Evolutionary conservation across 768 basidiomycete genomes (phyloP).

Genomic region (Xerocomus brunneocitrinus): DNA sequence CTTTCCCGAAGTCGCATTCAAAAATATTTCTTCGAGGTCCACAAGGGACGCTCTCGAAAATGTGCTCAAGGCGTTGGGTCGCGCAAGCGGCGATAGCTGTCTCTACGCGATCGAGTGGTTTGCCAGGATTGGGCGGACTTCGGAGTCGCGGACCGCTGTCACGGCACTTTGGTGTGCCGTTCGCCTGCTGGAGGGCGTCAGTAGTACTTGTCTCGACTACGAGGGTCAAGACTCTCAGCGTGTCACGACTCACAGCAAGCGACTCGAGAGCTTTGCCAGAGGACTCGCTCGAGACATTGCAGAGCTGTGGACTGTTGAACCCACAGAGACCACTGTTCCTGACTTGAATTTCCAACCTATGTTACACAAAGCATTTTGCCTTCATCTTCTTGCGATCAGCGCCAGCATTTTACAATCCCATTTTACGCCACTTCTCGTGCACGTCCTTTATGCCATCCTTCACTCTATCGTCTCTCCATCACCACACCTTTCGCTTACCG

Average conservation of each 20-base stretch:
- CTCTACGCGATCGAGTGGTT: conserved; percentile 86
- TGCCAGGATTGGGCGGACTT: conserved; percentile 45
- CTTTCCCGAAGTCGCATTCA: conserved; percentile 61
- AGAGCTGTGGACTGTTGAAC: conserved; percentile 63
- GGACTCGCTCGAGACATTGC: conserved; percentile 59
- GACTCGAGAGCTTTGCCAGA: conserved; percentile 61
- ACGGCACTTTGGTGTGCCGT: conserved; percentile 84
- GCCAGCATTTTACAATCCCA: conserved; percentile 68
- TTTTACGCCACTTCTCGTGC: conserved; percentile 71
- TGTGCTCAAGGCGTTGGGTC: conserved; percentile 74
- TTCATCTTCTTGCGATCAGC: conserved; percentile 70
- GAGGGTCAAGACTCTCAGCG: conserved; percentile 5
- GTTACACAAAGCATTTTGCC: conserved; percentile 65
- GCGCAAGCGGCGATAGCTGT: conserved; percentile 60
- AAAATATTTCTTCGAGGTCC: conserved; percentile 47
- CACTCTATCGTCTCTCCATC: conserved; percentile 76
- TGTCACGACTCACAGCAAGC: conserved; percentile 34
- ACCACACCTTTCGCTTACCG: conserved; percentile 69
- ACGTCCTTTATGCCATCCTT: conserved; percentile 80
- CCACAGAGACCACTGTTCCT: conserved; percentile 28
- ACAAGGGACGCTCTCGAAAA: conserved; percentile 52
- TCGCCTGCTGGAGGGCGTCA: conserved; percentile 69
- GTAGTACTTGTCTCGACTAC: conserved; percentile 41
- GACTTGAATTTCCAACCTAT: conserved; percentile 43
- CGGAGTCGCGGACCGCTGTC: conserved; percentile 44